Evolutionary conservation across 2,329 filamentous ascomycete genomes (phyloP).

Genomic region (Xylariomycetidae sp.): DNA sequence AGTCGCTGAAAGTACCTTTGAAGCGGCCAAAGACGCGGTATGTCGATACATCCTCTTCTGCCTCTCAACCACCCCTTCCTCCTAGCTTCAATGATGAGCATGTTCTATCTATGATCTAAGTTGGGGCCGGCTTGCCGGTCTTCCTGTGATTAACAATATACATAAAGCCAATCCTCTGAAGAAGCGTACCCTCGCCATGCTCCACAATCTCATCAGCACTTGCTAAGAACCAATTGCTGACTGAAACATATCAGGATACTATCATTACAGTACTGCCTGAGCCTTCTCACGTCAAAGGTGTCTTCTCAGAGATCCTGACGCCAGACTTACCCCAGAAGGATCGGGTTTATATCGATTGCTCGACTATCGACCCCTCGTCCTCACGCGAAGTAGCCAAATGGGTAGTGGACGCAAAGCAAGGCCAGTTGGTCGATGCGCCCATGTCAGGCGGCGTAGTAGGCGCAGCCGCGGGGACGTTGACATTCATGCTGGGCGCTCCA

Average conservation of each 20-base stretch:
- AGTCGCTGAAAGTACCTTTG: conserved; percentile 37
- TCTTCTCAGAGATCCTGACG: conserved; percentile 71
- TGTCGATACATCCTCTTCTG: conserved; percentile 22
- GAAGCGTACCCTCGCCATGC: no score
- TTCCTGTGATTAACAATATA: conserved; percentile 55
- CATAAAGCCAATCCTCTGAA: conserved; percentile 73
- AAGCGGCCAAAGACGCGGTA: conserved; percentile 49
- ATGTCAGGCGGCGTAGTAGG: conserved; percentile 97
- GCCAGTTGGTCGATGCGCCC: conserved; percentile 84
- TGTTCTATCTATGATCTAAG: conserved; percentile 64
- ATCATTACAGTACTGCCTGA: conserved; percentile 88
- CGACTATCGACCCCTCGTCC: conserved; percentile 87
- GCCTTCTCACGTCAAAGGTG: conserved; percentile 76
- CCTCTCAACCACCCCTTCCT: conserved; percentile 2
- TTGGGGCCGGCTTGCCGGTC: conserved; percentile 53
- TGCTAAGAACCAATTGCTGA: conserved; percentile 14
- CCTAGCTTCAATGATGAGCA: conserved; percentile 28
- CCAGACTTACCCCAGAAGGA: conserved; percentile 44
- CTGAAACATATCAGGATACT: conserved; percentile 57
- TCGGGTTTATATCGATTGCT: conserved; percentile 89
- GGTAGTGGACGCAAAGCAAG: conserved; percentile 58
- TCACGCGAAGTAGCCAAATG: conserved; percentile 70
- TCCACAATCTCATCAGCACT: no score
- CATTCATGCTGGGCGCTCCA: conserved; percentile 87
- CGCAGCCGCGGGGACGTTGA: conserved; percentile 78